Percentiles rank a stretch among this genome's conserved stretches.
These are phyloP conservation scores for Colletotrichum orbiculare DNA, from an alignment of 2,329 filamentous ascomycete genomes.

Conservation along the genomic window DNA sequence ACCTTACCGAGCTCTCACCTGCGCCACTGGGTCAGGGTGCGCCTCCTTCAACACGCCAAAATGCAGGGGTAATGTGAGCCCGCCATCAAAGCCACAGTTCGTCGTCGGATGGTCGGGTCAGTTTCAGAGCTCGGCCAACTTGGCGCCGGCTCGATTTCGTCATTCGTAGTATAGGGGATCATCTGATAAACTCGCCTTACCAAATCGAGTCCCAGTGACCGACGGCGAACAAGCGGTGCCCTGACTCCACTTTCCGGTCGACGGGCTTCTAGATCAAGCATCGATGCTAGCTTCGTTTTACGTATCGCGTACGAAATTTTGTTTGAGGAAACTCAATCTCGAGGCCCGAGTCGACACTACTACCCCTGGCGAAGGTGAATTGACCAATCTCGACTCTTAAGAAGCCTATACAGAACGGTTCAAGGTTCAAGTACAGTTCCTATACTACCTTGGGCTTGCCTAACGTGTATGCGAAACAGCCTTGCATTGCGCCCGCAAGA, in stretches of 20 bases:
- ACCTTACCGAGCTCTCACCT: neutral
- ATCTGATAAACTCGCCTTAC: constrained; percentile 6
- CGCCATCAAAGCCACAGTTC: neutral
- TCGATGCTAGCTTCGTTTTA: neutral
- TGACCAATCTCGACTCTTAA: too few species aligned
- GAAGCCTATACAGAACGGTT: too few species aligned
- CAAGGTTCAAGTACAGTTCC: too few species aligned
- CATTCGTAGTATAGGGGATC: constrained; percentile 11
- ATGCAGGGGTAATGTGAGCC: neutral
- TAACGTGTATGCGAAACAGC: too few species aligned
- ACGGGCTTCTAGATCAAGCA: constrained; percentile 11
- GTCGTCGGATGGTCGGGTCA: constrained; percentile 4
- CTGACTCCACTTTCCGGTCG: constrained; percentile 10
- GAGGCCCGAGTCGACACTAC: too few species aligned
- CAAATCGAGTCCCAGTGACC: constrained; percentile 16
- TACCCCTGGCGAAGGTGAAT: too few species aligned
- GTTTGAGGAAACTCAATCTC: neutral
- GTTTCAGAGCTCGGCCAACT: constrained; percentile 6
- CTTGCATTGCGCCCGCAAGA: too few species aligned
- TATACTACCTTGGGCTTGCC: too few species aligned
- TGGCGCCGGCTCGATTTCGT: neutral
- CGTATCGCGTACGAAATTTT: neutral
- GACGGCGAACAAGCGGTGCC: neutral
- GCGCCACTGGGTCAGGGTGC: too few species aligned
- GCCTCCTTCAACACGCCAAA: neutral